Evolutionary conservation across 495 filamentous ascomycete genomes (phyloP).

Genomic region (Penicillium ochrochloron): DNA sequence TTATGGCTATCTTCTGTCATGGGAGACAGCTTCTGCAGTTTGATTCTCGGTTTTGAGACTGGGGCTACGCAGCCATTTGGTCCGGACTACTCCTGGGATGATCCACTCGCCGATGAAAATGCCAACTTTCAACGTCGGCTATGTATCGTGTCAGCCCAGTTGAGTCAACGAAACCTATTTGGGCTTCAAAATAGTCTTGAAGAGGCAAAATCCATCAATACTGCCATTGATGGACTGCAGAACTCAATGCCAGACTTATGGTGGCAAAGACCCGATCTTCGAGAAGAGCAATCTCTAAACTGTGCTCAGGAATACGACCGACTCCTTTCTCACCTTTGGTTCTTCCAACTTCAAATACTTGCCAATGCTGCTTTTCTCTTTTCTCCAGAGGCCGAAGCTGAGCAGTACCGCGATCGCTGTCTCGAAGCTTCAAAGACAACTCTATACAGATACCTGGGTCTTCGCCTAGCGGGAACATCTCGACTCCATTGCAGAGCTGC

Average conservation of each 20-base stretch:
- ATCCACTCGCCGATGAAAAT: not conserved
- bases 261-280: constrained; percentile 3
- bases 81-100: not conserved
- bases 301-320: not conserved
- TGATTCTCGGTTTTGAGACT: not conserved
- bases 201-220: not conserved
- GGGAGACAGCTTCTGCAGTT: constrained; percentile 4
- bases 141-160: not conserved
- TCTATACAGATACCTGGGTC: constrained; percentile 1
- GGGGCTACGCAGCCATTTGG: not conserved
- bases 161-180: not conserved
- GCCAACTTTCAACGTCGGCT: constrained; percentile 3
- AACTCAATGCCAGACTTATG: not conserved
- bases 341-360: not conserved
- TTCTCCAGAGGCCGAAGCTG: not conserved
- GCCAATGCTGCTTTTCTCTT: not conserved
- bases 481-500: not conserved
- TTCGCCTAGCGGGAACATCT: not conserved
- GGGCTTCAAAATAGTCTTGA: not conserved
- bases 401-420: not conserved
- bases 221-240: not conserved
- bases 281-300: not conserved
- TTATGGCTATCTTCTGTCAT: constrained; percentile 2
- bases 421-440: not conserved
- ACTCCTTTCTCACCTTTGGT: not conserved